These are phyloP conservation scores for Emericellopsis cladophorae DNA, from an alignment of 2,329 filamentous ascomycete genomes.

Conservation along the genomic window DNA sequence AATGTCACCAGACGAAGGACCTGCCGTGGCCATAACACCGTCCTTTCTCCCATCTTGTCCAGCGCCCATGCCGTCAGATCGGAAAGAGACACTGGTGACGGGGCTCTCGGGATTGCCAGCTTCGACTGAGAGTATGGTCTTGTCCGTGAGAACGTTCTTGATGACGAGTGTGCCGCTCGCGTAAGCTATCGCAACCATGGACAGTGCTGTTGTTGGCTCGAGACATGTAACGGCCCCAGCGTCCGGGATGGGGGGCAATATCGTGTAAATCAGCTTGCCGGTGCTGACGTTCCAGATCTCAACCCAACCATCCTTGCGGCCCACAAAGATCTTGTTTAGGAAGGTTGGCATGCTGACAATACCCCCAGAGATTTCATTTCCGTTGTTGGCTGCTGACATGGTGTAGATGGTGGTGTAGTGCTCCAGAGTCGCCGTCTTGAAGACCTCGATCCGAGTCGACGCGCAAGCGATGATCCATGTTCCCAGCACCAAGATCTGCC, in stretches of 20 bases:
- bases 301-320: slow-evolving; percentile 73
- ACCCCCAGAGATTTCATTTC: slow-evolving; percentile 61
- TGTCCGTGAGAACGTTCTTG: slow-evolving; percentile 71
- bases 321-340: slow-evolving; percentile 90
- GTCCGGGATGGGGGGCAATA: slow-evolving; percentile 60
- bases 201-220: slow-evolving; percentile 72
- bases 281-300: slow-evolving; percentile 98
- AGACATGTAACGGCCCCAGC: slow-evolving; percentile 79
- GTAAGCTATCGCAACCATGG: slow-evolving; percentile 80
- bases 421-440: slow-evolving; percentile 72
- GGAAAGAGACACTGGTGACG: slow-evolving; percentile 76
- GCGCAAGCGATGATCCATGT: slow-evolving; percentile 82
- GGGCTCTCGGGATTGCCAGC: slow-evolving; percentile 51
- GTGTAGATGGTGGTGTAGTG: slow-evolving; percentile 78
- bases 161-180: slow-evolving; percentile 66
- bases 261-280: slow-evolving; percentile 80
- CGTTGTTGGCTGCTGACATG: slow-evolving; percentile 39
- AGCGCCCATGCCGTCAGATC: slow-evolving; percentile 78
- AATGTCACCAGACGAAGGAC: slow-evolving; percentile 67
- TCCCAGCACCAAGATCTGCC: slow-evolving; percentile 71
- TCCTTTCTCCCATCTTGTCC: slow-evolving; percentile 74
- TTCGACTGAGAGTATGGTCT: slow-evolving; percentile 55
- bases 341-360: slow-evolving; percentile 87
- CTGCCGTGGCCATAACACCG: slow-evolving; percentile 90
- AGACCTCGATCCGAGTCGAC: slow-evolving; percentile 68